Evolutionary conservation across 345 rosid species (phyloP).

Genomic region (Eucalyptus erythrocorys): DNA sequence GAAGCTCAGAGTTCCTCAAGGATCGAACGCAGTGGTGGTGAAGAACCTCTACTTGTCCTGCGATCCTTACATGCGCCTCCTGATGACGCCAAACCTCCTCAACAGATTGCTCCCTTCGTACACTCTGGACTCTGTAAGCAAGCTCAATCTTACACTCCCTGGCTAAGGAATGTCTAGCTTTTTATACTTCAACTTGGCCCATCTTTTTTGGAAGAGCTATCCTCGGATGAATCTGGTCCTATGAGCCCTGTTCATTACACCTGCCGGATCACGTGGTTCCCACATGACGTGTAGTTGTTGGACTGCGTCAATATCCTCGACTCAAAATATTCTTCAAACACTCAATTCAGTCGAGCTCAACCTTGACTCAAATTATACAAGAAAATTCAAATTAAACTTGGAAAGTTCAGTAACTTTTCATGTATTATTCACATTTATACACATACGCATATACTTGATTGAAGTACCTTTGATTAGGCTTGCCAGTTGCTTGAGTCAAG

Average conservation of each 20-base stretch:
- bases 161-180: not conserved
- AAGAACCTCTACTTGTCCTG: conserved; percentile 31
- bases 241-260: not conserved
- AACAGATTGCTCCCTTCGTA: not conserved
- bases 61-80: conserved; percentile 15
- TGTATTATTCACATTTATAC: not conserved
- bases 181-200: not conserved
- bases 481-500: not conserved
- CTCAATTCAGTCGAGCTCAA: not conserved
- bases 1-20: conserved; percentile 1
- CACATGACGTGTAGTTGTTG: not conserved
- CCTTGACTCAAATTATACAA: not conserved
- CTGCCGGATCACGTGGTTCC: not conserved
- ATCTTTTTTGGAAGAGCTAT: not conserved
- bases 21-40: conserved; percentile 2
- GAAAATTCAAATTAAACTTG: not conserved
- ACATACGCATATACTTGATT: not conserved
- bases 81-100: not conserved
- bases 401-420: no score
- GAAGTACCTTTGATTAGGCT: not conserved
- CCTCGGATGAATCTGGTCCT: not conserved
- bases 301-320: not conserved
- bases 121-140: not conserved
- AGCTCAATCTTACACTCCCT: not conserved
- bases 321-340: not conserved